phyloP scores from a whole-genome alignment of 441 rosid genomes.

The Capsella rubella region DNA sequence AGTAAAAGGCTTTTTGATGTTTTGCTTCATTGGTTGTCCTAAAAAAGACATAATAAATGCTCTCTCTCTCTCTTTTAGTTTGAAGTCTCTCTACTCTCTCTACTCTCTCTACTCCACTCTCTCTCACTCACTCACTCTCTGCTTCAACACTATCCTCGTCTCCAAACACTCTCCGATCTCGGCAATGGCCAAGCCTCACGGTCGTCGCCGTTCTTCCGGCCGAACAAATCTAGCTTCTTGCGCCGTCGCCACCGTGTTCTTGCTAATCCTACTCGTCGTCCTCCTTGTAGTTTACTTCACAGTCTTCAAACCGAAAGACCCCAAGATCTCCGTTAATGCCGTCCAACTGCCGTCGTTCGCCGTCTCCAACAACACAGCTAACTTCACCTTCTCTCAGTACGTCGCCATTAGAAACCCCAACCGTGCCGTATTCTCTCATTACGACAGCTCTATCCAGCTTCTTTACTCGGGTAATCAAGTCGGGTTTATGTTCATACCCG shows the following conservation, averaged over 20 bases:
- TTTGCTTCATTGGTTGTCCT: background rate
- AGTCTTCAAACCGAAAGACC: slow-evolving; percentile 87
- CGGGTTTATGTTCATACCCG: slow-evolving; percentile 96
- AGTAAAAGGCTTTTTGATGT: background rate
- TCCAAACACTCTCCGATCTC: slow-evolving; percentile 35
- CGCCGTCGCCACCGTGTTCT: slow-evolving; percentile 83
- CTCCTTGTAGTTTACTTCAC: slow-evolving; percentile 84
- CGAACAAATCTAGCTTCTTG: slow-evolving; percentile 91
- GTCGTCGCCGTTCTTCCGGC: slow-evolving; percentile 48
- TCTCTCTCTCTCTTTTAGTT: background rate
- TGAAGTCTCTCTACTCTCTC: slow-evolving; percentile 1
- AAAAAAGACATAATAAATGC: background rate
- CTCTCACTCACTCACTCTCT: slow-evolving; percentile 14
- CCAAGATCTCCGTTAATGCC: slow-evolving; percentile 83
- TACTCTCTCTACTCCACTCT: background rate
- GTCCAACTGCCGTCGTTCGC: slow-evolving; percentile 95
- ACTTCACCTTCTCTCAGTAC: slow-evolving; percentile 90
- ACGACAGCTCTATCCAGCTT: slow-evolving; percentile 88
- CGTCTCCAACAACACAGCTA: slow-evolving; percentile 78
- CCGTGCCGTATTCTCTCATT: slow-evolving; percentile 83
- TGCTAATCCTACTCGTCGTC: slow-evolving; percentile 64
- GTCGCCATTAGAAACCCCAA: slow-evolving; percentile 85
- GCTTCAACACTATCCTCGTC: slow-evolving; percentile 9
- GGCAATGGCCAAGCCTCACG: slow-evolving; percentile 45
- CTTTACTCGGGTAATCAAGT: slow-evolving; percentile 82